Evolutionary conservation across 2,329 filamentous ascomycete genomes (phyloP).

Genomic region (Neurospora crassa): DNA sequence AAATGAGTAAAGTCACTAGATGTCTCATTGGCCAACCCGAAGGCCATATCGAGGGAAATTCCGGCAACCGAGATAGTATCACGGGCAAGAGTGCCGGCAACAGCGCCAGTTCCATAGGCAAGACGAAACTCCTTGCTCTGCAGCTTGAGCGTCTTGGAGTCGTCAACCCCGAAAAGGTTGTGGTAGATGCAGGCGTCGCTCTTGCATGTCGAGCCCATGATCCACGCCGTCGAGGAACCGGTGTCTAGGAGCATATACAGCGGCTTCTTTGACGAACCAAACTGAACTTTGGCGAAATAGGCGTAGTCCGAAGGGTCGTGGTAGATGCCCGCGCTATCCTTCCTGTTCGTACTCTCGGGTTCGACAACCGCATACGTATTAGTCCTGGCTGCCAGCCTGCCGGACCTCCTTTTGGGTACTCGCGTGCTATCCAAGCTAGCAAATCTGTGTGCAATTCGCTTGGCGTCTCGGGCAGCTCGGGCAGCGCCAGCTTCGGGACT

Average conservation of each 20-base stretch:
- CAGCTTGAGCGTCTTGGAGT: conserved; percentile 54
- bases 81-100: conserved; percentile 54
- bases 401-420: conserved; percentile 9
- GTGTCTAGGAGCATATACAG: conserved; percentile 58
- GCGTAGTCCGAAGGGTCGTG: conserved; percentile 59
- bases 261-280: conserved; percentile 45
- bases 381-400: conserved; percentile 26
- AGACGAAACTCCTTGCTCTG: conserved; percentile 51
- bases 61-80: conserved; percentile 61
- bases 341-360: conserved; percentile 33
- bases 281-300: conserved; percentile 49
- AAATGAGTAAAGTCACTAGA: conserved; percentile 68
- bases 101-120: conserved; percentile 67
- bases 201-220: conserved; percentile 64
- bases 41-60: conserved; percentile 52
- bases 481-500: conserved; percentile 26
- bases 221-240: conserved; percentile 68
- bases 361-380: conserved; percentile 39
- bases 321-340: conserved; percentile 44
- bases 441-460: conserved; percentile 32
- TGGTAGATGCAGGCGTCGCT: conserved; percentile 59
- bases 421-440: conserved; percentile 17
- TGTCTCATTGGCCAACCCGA: conserved; percentile 64
- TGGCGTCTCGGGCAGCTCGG: conserved; percentile 29
- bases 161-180: conserved; percentile 54